Conservation (phyloP, 2,329 filamentous ascomycete species). For the Ceratocystis cubensis region DNA sequence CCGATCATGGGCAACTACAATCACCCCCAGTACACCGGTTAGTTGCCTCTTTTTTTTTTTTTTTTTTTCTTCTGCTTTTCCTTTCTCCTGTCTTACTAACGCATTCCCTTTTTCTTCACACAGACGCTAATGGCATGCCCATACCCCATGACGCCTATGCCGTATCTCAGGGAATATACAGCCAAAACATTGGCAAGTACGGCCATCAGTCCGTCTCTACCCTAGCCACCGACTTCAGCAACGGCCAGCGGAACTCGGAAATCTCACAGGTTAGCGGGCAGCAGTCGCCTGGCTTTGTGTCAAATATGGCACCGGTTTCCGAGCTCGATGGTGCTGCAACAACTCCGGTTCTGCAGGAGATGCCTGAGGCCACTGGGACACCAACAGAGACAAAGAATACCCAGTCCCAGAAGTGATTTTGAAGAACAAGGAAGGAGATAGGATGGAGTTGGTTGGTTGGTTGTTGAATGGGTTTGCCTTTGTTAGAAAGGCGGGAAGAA, state of each 20-base stretch:
- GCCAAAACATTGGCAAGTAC: not conserved
- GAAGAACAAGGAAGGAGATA: not conserved
- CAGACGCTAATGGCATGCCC: not conserved
- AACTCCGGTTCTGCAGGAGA: slow-evolving; percentile 8
- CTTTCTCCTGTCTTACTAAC: not conserved
- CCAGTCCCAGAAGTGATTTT: not conserved
- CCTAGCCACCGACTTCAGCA: not conserved
- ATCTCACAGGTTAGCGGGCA: not conserved
- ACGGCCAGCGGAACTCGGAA: not conserved
- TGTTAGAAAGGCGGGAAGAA: not conserved
- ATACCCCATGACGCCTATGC: not conserved
- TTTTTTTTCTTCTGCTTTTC: not conserved
- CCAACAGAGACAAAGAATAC: not conserved
- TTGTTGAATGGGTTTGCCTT: not conserved
- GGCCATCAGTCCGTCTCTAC: slow-evolving; percentile 1
- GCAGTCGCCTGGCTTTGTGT: slow-evolving; percentile 1
- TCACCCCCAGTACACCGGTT: not conserved
- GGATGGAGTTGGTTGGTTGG: not conserved
- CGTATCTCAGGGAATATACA: not conserved
- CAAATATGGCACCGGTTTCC: not conserved
- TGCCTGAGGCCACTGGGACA: not conserved
- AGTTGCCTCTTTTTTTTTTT: not conserved
- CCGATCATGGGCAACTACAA: not conserved
- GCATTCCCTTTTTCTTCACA: not conserved
- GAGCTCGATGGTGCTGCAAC: not conserved